Conservation (phyloP, 495 filamentous ascomycete genomes). For the Hypoxylon fuscum region DNA sequence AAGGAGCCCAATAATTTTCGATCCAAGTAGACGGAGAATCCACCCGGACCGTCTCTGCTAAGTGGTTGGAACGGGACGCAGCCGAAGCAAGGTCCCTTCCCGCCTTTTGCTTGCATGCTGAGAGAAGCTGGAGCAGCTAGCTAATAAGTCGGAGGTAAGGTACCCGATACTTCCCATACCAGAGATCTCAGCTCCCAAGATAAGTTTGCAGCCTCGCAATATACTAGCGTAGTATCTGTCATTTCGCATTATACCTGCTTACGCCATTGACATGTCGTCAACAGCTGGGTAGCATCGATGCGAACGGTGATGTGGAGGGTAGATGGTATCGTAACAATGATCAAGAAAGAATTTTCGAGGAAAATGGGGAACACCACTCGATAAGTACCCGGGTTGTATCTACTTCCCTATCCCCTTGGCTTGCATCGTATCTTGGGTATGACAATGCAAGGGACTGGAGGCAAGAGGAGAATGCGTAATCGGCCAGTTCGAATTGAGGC, state of each 20-base stretch:
- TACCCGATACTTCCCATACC: conserved; percentile 14
- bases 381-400: conserved; percentile 30
- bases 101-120: conserved; percentile 5
- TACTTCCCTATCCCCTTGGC: conserved; percentile 24
- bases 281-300: conserved; percentile 8
- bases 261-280: conserved; percentile 19
- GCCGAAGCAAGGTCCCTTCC: conserved; percentile 31
- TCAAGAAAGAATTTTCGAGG: conserved; percentile 12
- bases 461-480: conserved; percentile 39
- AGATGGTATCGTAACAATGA: conserved; percentile 27
- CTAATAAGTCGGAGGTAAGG: conserved; percentile 3
- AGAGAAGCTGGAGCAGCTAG: neutral
- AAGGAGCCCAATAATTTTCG: conserved; percentile 5
- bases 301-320: conserved; percentile 22
- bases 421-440: conserved; percentile 44
- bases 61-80: conserved; percentile 28
- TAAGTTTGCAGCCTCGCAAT: conserved; percentile 40
- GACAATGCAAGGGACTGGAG: conserved; percentile 48
- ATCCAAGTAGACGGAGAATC: conserved; percentile 12
- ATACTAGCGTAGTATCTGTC: conserved; percentile 42
- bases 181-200: conserved; percentile 19
- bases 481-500: conserved; percentile 35
- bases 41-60: conserved; percentile 20
- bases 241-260: conserved; percentile 39
- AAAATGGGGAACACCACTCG: conserved; percentile 13